Conservation (phyloP, 2,329 filamentous ascomycete species). For the Drechslera avenae region DNA sequence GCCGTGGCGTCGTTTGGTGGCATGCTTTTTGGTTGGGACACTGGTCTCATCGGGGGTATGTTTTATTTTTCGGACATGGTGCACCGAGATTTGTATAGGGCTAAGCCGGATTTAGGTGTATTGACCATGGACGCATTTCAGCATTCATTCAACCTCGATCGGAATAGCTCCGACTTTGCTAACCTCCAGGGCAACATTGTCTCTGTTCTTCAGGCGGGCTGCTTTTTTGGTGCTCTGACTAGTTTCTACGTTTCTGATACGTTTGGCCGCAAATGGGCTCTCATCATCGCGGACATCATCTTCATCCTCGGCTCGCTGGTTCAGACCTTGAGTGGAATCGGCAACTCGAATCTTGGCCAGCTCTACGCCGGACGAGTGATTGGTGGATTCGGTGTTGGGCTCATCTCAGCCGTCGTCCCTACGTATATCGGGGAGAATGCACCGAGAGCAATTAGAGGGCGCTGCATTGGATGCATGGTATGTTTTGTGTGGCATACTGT, state of each 20-base stretch:
- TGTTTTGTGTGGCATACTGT: background rate
- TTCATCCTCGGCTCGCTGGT: slow-evolving; percentile 51
- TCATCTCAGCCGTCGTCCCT: slow-evolving; percentile 51
- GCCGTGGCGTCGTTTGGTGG: slow-evolving; percentile 52
- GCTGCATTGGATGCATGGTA: slow-evolving; percentile 46
- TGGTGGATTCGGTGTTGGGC: slow-evolving; percentile 52
- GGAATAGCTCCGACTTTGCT: slow-evolving; percentile 39
- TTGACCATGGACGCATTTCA: slow-evolving; percentile 53
- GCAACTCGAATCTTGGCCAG: slow-evolving; percentile 43
- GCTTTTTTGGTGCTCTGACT: slow-evolving; percentile 52
- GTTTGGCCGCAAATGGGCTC: slow-evolving; percentile 49
- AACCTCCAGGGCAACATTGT: slow-evolving; percentile 53
- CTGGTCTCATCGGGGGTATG: slow-evolving; percentile 38
- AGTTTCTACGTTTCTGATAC: slow-evolving; percentile 52
- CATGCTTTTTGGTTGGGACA: slow-evolving; percentile 47
- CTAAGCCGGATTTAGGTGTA: slow-evolving; percentile 36
- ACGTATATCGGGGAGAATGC: slow-evolving; percentile 55
- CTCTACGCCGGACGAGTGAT: slow-evolving; percentile 52
- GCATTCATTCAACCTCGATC: slow-evolving; percentile 49
- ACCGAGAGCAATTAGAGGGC: slow-evolving; percentile 49
- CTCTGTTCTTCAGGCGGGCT: slow-evolving; percentile 52
- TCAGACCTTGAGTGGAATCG: slow-evolving; percentile 48
- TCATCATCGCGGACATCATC: slow-evolving; percentile 51
- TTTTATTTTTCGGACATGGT: background rate
- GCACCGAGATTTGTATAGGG: too few relatives aligned